These are phyloP conservation scores for Parsonsia alboflavescens DNA, from an alignment of 257 asterid genomes.

Conservation along the genomic window DNA sequence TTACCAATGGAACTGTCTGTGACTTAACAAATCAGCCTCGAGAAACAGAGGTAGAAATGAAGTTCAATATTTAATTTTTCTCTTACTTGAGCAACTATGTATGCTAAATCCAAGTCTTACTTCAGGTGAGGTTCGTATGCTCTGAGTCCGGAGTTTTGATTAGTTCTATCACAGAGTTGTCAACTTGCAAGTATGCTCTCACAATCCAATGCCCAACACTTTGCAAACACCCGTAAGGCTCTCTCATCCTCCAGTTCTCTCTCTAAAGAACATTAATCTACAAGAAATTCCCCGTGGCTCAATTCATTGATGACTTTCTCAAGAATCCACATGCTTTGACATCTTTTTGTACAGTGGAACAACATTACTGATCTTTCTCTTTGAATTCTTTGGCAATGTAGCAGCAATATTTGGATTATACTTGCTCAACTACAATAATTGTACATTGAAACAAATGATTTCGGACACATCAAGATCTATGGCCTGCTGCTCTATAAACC, in stretches of 20 bases:
- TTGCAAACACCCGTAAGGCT: constrained; percentile 95
- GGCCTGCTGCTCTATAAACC: neutral
- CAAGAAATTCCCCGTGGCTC: neutral
- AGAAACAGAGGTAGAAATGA: constrained; percentile 67
- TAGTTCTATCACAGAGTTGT: constrained; percentile 84
- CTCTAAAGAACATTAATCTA: neutral
- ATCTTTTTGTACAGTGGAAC: too few species aligned
- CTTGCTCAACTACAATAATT: neutral
- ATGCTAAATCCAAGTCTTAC: constrained; percentile 19
- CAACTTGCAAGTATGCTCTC: constrained; percentile 97
- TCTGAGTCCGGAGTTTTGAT: constrained; percentile 91
- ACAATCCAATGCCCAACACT: constrained; percentile 91
- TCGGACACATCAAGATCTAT: neutral
- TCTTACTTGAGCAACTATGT: neutral
- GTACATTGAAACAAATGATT: neutral
- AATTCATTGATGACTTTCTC: neutral
- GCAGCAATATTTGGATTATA: too few species aligned
- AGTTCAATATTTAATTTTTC: constrained; percentile 11
- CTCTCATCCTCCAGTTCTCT: constrained; percentile 21
- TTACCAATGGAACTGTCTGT: constrained; percentile 81
- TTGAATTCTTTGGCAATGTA: neutral
- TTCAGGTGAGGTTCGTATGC: constrained; percentile 96
- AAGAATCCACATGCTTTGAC: neutral
- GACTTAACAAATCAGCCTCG: constrained; percentile 90
- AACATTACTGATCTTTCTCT: too few species aligned